These are phyloP conservation scores for Sclerotinia nivalis DNA, from an alignment of 2,329 filamentous ascomycete genomes.

Conservation along the genomic window DNA sequence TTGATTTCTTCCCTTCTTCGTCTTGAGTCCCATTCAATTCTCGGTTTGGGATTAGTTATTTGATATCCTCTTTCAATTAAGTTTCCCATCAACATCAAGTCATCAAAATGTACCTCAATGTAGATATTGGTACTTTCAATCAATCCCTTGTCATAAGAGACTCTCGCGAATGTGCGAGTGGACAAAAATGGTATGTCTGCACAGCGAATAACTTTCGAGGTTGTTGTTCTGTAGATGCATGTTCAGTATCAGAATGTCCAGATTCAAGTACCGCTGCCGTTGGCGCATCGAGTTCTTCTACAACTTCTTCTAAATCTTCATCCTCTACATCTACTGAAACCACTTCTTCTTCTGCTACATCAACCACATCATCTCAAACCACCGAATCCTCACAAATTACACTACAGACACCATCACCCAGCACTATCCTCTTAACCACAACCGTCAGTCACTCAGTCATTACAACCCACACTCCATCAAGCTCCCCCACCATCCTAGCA, in stretches of 20 bases:
- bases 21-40: not conserved
- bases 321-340: not conserved
- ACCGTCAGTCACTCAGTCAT: not conserved
- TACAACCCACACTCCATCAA: not conserved
- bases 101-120: slow-evolving; percentile 20
- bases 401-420: slow-evolving; percentile 10
- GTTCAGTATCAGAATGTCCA: slow-evolving; percentile 14
- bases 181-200: slow-evolving; percentile 21
- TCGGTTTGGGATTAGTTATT: not conserved
- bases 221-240: slow-evolving; percentile 24
- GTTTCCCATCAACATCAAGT: not conserved
- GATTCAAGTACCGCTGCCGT: slow-evolving; percentile 16
- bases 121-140: not conserved
- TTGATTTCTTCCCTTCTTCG: not conserved
- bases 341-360: not conserved
- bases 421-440: not conserved
- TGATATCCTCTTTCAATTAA: not conserved
- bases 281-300: not conserved
- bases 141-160: slow-evolving; percentile 16
- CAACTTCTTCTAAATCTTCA: not conserved
- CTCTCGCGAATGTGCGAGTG: not conserved
- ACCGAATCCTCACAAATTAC: not conserved
- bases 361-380: not conserved
- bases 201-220: slow-evolving; percentile 1
- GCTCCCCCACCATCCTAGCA: not conserved